Evolutionary conservation across 1,284 basidiomycete genomes (phyloP), one percentile per base, ranked within the genome.

Genomic region (Golubevia sp.): DNA sequence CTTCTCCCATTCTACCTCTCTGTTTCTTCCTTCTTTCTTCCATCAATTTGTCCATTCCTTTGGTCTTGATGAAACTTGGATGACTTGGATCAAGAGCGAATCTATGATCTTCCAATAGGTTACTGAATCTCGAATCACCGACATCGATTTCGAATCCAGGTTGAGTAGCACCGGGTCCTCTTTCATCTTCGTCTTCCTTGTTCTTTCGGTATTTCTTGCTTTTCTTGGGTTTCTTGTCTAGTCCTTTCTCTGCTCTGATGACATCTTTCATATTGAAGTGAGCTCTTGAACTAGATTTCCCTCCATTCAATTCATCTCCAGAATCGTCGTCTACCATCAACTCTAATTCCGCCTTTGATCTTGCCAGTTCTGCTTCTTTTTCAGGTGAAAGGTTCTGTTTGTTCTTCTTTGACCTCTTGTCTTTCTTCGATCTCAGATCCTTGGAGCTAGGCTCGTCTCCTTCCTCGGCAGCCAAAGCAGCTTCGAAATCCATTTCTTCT

Each of bases 21-120:
- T 27, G 23, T 30, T 48, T 30, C 55, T 56, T 56, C n/a, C 72
- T 58, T 49, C 73, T 58, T 58, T 76, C 77, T 13, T 70, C 63
- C 52, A 83, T 62, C 24, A 82, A 71, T 66, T 68, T 67, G 61
- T 76, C 58, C 77, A 82, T 83, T 49, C 67, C 76, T 49, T 78
- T 71, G 5, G 80, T 83, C 72, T 79, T 76, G 24, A 77, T 64
- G 56, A 82, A 82, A 30, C 74, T 71, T 15, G 96, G 93, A 85
- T 98, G 93, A 55, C 90, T 93, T 21, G 97, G 96, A 84, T 99
- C 97, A 73, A 99, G 93, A 0, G 96, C 95, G 77, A 93, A 99
- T 52, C 90, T 88, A 75, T 94, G 90, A 79, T 99, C 92, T 70
- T 97, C 92, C 80, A 94, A 91, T 55, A 98, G 79, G 8, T 88